Evolutionary conservation across 75 land plant genomes (phyloP).

Genomic region (Selaginella moellendorffii): DNA sequence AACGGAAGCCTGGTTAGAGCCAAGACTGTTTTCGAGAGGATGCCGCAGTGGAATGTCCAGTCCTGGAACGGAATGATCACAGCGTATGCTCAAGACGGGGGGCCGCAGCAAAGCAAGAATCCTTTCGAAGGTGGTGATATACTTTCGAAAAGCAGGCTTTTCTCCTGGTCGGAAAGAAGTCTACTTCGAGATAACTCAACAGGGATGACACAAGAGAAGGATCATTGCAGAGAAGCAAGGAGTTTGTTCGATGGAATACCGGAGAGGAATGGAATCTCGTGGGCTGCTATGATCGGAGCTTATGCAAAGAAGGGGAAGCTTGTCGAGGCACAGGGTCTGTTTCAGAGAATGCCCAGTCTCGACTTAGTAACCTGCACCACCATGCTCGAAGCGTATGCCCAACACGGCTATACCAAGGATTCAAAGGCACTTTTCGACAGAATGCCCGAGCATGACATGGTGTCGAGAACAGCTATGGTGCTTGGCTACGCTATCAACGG

Average conservation of each 20-base stretch:
- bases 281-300: background rate
- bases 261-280: background rate
- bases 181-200: background rate
- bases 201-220: background rate
- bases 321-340: background rate
- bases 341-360: background rate
- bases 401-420: background rate
- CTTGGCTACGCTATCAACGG: conserved; percentile 46
- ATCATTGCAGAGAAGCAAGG: background rate
- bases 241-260: background rate
- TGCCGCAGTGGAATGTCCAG: background rate
- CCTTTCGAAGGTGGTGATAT: background rate
- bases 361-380: background rate
- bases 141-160: background rate
- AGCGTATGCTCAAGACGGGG: background rate
- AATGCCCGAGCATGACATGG: background rate
- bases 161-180: background rate
- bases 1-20: background rate
- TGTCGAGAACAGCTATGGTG: background rate
- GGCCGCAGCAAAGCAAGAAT: background rate
- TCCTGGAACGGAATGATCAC: background rate
- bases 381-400: conserved; percentile 3
- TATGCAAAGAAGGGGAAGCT: background rate
- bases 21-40: background rate
- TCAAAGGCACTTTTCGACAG: background rate